Evolutionary conservation across 768 basidiomycete species (phyloP), one percentile per base, ranked within the genome.

Genomic region (Lentinula edodes): DNA sequence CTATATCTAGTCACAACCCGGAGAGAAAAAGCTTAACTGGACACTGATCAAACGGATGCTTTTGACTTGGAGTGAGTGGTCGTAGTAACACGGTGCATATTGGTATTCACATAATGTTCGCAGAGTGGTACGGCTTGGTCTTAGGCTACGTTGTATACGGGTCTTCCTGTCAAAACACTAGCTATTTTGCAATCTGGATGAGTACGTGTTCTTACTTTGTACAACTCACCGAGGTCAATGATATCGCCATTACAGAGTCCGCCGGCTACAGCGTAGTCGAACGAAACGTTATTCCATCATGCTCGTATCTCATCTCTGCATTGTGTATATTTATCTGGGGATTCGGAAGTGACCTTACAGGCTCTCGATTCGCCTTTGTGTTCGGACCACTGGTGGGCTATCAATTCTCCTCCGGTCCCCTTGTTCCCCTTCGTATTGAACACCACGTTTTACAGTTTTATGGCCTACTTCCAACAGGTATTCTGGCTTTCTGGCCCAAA

Each of bases 101-200:
- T 51, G 3, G 1, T 34, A 10, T 23, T 12, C 16, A 34, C 1
- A 16, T 45, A 45, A 57, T 13, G 18, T 1, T 5, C n/a, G 2
- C 52, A 69, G 68, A 64, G 45, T 70, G 67, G 67, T 70, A 68
- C 58, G 66, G 64, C 56, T 66, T 70, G 42, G 67, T 68, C 18
- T 54, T 70, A 15, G 69, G 67, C 5, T 70, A 70, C 36, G 58
- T 70, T 34, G 57, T 70, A n/a, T 70, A 70, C 42, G 69, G 69
- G 18, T 59, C 62, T 13, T 70, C 69, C 2, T 70, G 67, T 42
- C 58, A 59, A 15, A 63, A 65, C 16, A 62, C 65, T 28, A 60
- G 56, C 12, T 70, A 66, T 58, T 70, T 70, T 56, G 69, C 63
- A 3, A 70, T 70, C 51, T 70, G 69, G 69, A 61, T 70, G 28